Base-by-base conservation (phyloP, 2,329 filamentous ascomycete species). In the Penicillium sumatraense region DNA sequence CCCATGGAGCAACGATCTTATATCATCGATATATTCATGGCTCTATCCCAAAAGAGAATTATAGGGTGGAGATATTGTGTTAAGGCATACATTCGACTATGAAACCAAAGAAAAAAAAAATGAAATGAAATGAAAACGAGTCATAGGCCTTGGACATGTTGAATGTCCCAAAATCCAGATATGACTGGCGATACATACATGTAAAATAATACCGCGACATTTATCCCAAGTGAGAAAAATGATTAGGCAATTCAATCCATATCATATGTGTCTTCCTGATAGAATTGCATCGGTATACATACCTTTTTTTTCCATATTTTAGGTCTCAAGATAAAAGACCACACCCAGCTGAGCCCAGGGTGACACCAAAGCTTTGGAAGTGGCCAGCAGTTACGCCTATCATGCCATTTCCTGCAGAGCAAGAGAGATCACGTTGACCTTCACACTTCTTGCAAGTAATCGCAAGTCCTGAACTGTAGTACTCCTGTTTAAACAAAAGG, bases 371-470 rank as follows among this genome's bases (percentile, higher is more conserved):
- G 62, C 62, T 69, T 8, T 47, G 52, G 44, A 66, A 60, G 33
- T 68, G 67, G 7, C 62, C 65, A 23, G 49, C 16, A 14, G 66
- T 69, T 26, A 69, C 61, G 33, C 60, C 51, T 5, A 61, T 27
- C 52, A 58, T 52, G 11, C 65, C 60, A 46, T 69, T 68, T 9
- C 68, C 68, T 29, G 68, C 67, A 36, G 67, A 70, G 60, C 67
- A 69, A 23, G 52, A 48, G 26, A 27, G 29, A 20, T 70, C 67
- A 11, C 67, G 66, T 54, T 70, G 57, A 3, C 67, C 67, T 2
- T 53, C 47, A 14, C 67, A 70, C 21, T 60, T 55, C 11, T 63
- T 21, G 36, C 49, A 57, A n/a, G 52, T 61, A 8, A 23, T 20
- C 2, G 31, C n/a, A 18, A 57, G 56, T 1, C 67, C 67, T 11